Base-by-base conservation (phyloP, 768 basidiomycete species). In the Omphalotus guepiniiformis region DNA sequence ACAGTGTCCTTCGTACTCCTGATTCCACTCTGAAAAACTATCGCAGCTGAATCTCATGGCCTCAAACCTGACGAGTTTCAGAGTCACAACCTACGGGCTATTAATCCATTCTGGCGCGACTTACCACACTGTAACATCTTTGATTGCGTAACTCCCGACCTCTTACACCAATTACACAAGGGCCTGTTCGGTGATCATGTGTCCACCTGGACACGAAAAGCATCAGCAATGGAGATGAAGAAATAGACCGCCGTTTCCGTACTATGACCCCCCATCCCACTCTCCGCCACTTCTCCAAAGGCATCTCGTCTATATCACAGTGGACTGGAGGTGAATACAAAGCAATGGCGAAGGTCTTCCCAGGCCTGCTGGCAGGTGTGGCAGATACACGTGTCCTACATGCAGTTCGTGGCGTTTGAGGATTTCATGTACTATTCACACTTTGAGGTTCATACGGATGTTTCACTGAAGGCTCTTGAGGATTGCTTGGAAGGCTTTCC, bases 111-210 rank as follows among this genome's bases (percentile, higher is more conserved):
- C 52, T 75, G 74, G 74, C 38, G 36, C 1, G 52, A 70, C 34
- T 52, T 76, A 11, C 68, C 67, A 0, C 58, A 63, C 49, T 47
- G 50, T 38, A 46, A 71, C 44, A 72, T 72, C 41, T 68, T 66
- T 52, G 2, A 27, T 0, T 53, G 48, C 18, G 47, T 72, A 28
- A 64, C 66, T 1, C 69, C 70, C 1, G 67, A 72, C 51, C 39
- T 70, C 28, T 60, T 73, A 2, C 71, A 73, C 53, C 69, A 73
- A 50, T 49, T 73, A 0, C 64, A 70, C 52, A 67, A 73, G 42
- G 71, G 71, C 1, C 47, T 70, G 11, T 68, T 71, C 60, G 67
- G 65, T 39, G 62, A 69, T 43, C 68, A 72, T 47, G 42, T 67
- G 0, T 56, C 65, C 2, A 46, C 46, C 3, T 71, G 68, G 70